These are phyloP conservation scores for Penicillium angulare DNA, from an alignment of 495 filamentous ascomycete genomes.

Conservation along the genomic window DNA sequence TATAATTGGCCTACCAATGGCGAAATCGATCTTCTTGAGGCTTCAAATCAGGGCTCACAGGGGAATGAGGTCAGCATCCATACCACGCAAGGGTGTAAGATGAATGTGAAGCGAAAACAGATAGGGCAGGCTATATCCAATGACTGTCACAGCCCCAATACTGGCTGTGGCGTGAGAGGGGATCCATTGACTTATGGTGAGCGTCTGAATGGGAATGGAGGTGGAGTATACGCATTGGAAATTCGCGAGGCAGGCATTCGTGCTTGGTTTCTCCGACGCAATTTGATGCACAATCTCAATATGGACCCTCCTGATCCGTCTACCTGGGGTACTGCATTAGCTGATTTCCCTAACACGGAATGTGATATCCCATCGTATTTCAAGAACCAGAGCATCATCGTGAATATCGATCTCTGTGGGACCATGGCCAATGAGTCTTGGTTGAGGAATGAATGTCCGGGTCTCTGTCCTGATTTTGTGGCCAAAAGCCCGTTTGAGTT, in stretches of 20 bases:
- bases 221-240: slow-evolving; percentile 51
- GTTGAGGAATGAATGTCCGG: too few species aligned
- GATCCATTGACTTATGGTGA: slow-evolving; percentile 34
- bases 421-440: slow-evolving; percentile 30
- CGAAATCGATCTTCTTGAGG: slow-evolving; percentile 51
- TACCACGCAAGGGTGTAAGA: slow-evolving; percentile 41
- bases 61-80: slow-evolving; percentile 50
- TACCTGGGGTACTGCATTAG: slow-evolving; percentile 44
- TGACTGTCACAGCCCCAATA: slow-evolving; percentile 42
- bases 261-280: slow-evolving; percentile 48
- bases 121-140: slow-evolving; percentile 26
- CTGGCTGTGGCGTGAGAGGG: slow-evolving; percentile 46
- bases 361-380: slow-evolving; percentile 49
- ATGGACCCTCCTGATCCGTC: slow-evolving; percentile 45
- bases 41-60: slow-evolving; percentile 41
- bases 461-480: too few species aligned
- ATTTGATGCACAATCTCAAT: slow-evolving; percentile 42
- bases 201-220: slow-evolving; percentile 45
- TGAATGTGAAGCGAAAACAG: slow-evolving; percentile 47
- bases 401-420: slow-evolving; percentile 53
- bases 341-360: slow-evolving; percentile 51
- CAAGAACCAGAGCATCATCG: slow-evolving; percentile 51
- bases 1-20: slow-evolving; percentile 57
- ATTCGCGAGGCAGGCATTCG: slow-evolving; percentile 46
- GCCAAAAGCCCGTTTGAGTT: too few species aligned